Percentiles rank a stretch among this genome's conserved stretches.
Conservation (phyloP, 225 moss, liverwort and hornwort genomes). For the Sphagnum contortum region DNA sequence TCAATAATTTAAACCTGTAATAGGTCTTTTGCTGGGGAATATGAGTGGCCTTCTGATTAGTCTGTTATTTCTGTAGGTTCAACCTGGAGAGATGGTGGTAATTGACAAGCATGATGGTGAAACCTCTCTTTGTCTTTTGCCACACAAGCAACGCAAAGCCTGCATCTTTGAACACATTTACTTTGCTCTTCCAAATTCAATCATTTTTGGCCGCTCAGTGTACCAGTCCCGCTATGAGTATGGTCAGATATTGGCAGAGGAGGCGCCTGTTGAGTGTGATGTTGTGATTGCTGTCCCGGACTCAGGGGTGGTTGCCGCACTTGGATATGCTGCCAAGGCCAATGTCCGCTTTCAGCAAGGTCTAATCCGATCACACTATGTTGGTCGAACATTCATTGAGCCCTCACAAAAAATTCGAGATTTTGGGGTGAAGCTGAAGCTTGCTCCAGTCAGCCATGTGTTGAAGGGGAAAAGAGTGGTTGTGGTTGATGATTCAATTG, state of each 20-base stretch:
- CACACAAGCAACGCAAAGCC: slow-evolving; percentile 62
- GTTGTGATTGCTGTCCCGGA: slow-evolving; percentile 94
- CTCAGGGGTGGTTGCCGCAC: slow-evolving; percentile 88
- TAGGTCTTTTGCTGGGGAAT: neutral
- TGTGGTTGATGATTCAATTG: slow-evolving; percentile 95
- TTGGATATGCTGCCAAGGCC: slow-evolving; percentile 71
- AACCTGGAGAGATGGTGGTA: slow-evolving; percentile 88
- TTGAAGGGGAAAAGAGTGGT: slow-evolving; percentile 80
- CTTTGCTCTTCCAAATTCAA: slow-evolving; percentile 77
- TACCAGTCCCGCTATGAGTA: slow-evolving; percentile 76
- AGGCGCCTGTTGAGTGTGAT: slow-evolving; percentile 82
- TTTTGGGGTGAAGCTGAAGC: slow-evolving; percentile 93
- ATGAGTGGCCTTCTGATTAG: neutral
- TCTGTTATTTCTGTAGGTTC: slow-evolving; percentile 19
- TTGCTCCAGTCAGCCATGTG: slow-evolving; percentile 78
- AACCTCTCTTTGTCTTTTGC: slow-evolving; percentile 75
- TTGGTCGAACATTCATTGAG: slow-evolving; percentile 89
- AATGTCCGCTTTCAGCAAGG: slow-evolving; percentile 91
- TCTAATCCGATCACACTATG: slow-evolving; percentile 83
- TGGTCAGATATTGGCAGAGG: slow-evolving; percentile 71
- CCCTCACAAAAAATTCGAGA: slow-evolving; percentile 93
- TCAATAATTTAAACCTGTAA: neutral
- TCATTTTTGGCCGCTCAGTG: slow-evolving; percentile 81
- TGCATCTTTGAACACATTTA: slow-evolving; percentile 98
- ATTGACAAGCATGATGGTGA: slow-evolving; percentile 72